Evolutionary conservation across 2,329 filamentous ascomycete genomes (phyloP), one percentile per base, ranked within the genome.

Genomic region (Pseudogymnoascus sp.): DNA sequence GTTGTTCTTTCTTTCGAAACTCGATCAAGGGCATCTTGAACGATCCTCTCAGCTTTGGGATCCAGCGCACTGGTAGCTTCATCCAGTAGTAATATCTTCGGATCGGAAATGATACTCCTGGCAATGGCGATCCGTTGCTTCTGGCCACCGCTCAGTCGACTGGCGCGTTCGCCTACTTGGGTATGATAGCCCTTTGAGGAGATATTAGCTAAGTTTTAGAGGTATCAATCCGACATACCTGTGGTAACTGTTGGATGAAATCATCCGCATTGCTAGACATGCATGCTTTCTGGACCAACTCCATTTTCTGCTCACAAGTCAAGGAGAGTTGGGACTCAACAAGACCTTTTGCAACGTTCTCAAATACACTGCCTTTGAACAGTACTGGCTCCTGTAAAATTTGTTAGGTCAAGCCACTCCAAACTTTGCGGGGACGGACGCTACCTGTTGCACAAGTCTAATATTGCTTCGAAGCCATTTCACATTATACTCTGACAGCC

Each of bases 131-230:
- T 77, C 14, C 86, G 79, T 68, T 89, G 86, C 38, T 84, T 79
- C 68, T 89, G 86, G 2, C 86, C 86, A 23, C 86, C 86, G n/a
- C 80, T 84, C 1, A 86, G 77, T 70, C 89, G 89, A 49, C 87
- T 85, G 3, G 90, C 90, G 33, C 82, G 82, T 68, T 92, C 88
- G 72, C 84, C 84, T 3, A 85, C 82, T 9, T 76, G 72, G 0
- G 82, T 82, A 1, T 78, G 75, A 66, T 84, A 85, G 3, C 78
- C 79, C 69, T 83, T 55, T 33, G 5, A 55, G 11, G 2, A 41
- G 7, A 41, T 41, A 11, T 41, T 41, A 41, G 38, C 7, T 41
- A 41, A 19, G 38, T 41, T 41, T 11, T 11, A 41, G 8, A 41
- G 2, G 68, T 5, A 68, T 63, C 64, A 79, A 78, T 2, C 69